Conservation (phyloP, 768 basidiomycete genomes). For the Cyclocybe cylindracea region DNA sequence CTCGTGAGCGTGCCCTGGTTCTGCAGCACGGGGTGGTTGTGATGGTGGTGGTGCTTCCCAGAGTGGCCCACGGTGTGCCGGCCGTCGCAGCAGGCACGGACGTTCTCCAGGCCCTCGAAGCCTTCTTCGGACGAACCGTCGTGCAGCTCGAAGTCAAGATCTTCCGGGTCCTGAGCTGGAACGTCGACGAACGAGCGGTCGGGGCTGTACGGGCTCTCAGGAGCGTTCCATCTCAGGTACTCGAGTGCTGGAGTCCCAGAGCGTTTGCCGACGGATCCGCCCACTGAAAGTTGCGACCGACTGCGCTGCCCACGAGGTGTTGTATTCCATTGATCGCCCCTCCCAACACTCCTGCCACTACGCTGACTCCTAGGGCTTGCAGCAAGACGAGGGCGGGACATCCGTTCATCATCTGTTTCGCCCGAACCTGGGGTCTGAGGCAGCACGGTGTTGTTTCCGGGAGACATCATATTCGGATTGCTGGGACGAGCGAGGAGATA, state of each 20-base stretch:
- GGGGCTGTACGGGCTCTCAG: conserved; percentile 79
- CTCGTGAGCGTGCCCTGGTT: conserved; percentile 32
- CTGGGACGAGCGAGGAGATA: conserved; percentile 84
- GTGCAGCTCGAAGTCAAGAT: conserved; percentile 83
- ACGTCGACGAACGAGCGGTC: conserved; percentile 67
- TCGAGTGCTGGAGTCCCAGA: conserved; percentile 91
- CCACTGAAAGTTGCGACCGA: conserved; percentile 74
- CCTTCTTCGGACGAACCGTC: conserved; percentile 76
- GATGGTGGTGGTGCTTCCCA: conserved; percentile 57
- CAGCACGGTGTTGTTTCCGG: conserved; percentile 35
- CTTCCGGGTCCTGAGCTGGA: conserved; percentile 51
- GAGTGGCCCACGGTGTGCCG: conserved; percentile 79
- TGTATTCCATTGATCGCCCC: conserved; percentile 68
- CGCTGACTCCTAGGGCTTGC: conserved; percentile 77
- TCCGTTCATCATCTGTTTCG: conserved; percentile 54
- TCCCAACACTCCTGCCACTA: conserved; percentile 59
- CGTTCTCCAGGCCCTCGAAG: conserved; percentile 94
- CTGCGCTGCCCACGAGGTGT: conserved; percentile 80
- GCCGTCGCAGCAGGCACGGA: conserved; percentile 89
- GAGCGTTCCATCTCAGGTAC: conserved; percentile 78
- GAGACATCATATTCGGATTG: conserved; percentile 35
- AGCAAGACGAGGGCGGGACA: conserved; percentile 37
- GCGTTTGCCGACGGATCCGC: conserved; percentile 80
- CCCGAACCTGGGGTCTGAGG: conserved; percentile 53
- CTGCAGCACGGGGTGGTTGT: conserved; percentile 56